Percentiles rank a stretch among this genome's conserved stretches.
Conservation (phyloP, 345 rosid species). For the Populus ilicifolia region DNA sequence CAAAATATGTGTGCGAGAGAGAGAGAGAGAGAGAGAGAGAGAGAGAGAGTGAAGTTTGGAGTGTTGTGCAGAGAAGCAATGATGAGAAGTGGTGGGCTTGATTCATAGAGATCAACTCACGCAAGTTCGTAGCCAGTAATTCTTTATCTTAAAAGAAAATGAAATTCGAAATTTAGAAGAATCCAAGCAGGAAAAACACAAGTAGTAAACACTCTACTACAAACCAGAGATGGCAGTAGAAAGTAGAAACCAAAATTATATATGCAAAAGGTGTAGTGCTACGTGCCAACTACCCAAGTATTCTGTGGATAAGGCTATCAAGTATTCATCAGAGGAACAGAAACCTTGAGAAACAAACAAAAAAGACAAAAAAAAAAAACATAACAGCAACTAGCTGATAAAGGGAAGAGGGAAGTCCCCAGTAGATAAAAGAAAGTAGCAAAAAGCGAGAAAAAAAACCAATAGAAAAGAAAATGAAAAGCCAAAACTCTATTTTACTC, state of each 20-base stretch:
- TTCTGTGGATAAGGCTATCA: slow-evolving; percentile 25
- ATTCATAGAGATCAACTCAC: slow-evolving; percentile 47
- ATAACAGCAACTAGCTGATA: not conserved
- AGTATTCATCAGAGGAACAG: slow-evolving; percentile 7
- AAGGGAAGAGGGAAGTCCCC: not conserved
- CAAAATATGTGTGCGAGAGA: not conserved
- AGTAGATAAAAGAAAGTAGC: slow-evolving; percentile 17
- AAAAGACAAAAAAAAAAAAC: not conserved
- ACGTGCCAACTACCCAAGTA: not conserved
- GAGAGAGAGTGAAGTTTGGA: slow-evolving; percentile 22
- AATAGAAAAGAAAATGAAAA: slow-evolving; percentile 18
- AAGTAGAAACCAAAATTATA: slow-evolving; percentile 7
- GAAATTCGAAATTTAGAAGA: slow-evolving; percentile 11
- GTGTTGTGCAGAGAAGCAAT: slow-evolving; percentile 49
- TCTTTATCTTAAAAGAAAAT: slow-evolving; percentile 1
- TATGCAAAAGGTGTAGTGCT: slow-evolving; percentile 8
- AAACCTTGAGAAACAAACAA: slow-evolving; percentile 5
- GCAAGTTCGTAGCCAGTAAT: slow-evolving; percentile 9
- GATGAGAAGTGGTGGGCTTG: slow-evolving; percentile 42
- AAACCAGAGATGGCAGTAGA: slow-evolving; percentile 15
- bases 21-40: slow-evolving; percentile 10
- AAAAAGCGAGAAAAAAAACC: slow-evolving; percentile 12
- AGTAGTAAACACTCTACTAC: slow-evolving; percentile 8
- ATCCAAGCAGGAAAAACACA: slow-evolving; percentile 27
- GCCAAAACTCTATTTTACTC: slow-evolving; percentile 14